phyloP scores from a whole-genome alignment of 2,329 filamentous ascomycete species.

The Colletotrichum chrysophilum region DNA sequence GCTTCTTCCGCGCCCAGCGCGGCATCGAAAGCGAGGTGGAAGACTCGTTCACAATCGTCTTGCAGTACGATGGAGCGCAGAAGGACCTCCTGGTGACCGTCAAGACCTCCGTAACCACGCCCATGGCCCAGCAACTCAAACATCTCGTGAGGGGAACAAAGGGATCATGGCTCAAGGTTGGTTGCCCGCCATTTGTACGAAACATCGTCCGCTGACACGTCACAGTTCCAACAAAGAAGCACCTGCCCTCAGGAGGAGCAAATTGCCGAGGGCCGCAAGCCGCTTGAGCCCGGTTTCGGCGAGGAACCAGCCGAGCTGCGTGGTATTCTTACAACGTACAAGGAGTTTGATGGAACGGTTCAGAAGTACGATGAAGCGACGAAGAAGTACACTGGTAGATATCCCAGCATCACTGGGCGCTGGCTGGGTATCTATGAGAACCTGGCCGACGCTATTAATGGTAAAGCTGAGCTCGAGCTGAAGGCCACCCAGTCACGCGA shows the following conservation, averaged over 20 bases:
- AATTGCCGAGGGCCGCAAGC: constrained; percentile 29
- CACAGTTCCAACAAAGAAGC: constrained; percentile 24
- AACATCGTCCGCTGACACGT: background rate
- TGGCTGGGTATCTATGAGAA: constrained; percentile 47
- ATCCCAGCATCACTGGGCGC: constrained; percentile 41
- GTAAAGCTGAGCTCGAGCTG: constrained; percentile 41
- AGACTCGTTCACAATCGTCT: constrained; percentile 59
- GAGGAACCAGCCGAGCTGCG: constrained; percentile 34
- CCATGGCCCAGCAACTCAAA: constrained; percentile 63
- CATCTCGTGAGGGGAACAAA: constrained; percentile 68
- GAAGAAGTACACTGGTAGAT: constrained; percentile 39
- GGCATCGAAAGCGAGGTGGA: constrained; percentile 44
- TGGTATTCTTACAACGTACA: constrained; percentile 38
- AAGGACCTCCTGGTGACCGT: constrained; percentile 60
- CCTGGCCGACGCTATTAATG: constrained; percentile 42
- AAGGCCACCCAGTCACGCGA: constrained; percentile 42
- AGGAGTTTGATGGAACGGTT: constrained; percentile 34
- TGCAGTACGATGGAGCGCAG: constrained; percentile 56
- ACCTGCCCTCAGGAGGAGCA: constrained; percentile 41
- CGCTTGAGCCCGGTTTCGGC: constrained; percentile 34
- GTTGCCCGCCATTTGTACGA: background rate
- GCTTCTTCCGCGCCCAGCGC: constrained; percentile 60
- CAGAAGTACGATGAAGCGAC: constrained; percentile 35
- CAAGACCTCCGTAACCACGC: constrained; percentile 64
- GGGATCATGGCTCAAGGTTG: constrained; percentile 50